Conservation (phyloP, 163 green algal genomes). For the Chlamydomonas reinhardtii region DNA sequence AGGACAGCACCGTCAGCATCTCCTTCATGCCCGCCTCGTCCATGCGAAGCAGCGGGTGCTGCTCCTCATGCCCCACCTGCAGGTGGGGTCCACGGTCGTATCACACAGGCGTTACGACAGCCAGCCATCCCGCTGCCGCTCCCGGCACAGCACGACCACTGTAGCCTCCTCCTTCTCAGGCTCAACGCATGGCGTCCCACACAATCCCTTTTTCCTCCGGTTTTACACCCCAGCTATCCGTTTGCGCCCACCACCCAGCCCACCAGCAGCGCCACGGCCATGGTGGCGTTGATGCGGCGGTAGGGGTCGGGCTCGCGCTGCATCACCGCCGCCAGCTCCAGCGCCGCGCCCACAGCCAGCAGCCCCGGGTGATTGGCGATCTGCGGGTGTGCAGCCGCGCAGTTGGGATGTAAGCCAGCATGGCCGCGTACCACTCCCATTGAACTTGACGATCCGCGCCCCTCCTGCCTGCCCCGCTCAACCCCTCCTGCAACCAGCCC, state of each 20-base stretch:
- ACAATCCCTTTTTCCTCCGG: too few species aligned
- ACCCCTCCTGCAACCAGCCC: too few species aligned
- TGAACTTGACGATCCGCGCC: too few species aligned
- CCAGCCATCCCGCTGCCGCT: too few species aligned
- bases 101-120: too few species aligned
- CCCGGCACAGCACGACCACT: too few species aligned
- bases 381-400: background rate
- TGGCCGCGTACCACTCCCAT: too few species aligned
- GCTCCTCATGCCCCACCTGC: slow-evolving; percentile 45
- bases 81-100: background rate
- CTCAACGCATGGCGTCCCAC: too few species aligned
- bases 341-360: slow-evolving; percentile 33
- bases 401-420: background rate
- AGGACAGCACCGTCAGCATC: slow-evolving; percentile 44
- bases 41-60: slow-evolving; percentile 42
- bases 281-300: slow-evolving; percentile 48
- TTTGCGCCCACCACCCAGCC: too few species aligned
- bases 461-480: too few species aligned
- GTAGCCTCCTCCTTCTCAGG: too few species aligned
- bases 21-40: slow-evolving; percentile 29
- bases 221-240: too few species aligned
- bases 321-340: slow-evolving; percentile 46
- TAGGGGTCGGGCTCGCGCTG: slow-evolving; percentile 40
- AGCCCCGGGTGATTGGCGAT: slow-evolving; percentile 37
- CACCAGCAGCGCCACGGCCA: slow-evolving; percentile 46